Conservation (phyloP, 345 rosid genomes). For the Clausena lansium region DNA sequence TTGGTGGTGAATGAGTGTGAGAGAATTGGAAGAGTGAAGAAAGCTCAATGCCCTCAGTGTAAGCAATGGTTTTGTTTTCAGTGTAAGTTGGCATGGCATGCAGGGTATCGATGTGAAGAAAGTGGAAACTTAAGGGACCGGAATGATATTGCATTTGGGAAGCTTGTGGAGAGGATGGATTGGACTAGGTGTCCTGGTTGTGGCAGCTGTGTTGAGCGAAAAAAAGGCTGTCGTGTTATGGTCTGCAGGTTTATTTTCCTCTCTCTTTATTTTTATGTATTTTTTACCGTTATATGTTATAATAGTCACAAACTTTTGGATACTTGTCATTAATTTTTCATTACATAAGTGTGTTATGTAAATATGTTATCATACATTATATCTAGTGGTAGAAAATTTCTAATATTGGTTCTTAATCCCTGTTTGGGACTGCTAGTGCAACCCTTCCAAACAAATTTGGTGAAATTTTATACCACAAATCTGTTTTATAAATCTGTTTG, state of each 20-base stretch:
- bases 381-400: too few species aligned
- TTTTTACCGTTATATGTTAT: not conserved
- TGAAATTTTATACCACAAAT: too few species aligned
- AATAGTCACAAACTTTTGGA: too few species aligned
- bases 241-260: slow-evolving; percentile 25
- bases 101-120: slow-evolving; percentile 29
- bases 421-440: too few species aligned
- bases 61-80: slow-evolving; percentile 26
- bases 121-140: slow-evolving; percentile 17
- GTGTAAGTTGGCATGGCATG: slow-evolving; percentile 33
- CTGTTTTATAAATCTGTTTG: too few species aligned
- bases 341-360: too few species aligned
- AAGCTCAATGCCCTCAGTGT: slow-evolving; percentile 27
- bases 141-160: slow-evolving; percentile 26
- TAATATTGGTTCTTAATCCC: too few species aligned
- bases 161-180: slow-evolving; percentile 21
- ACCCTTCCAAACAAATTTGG: too few species aligned
- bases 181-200: slow-evolving; percentile 34
- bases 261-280: not conserved
- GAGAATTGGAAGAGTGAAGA: slow-evolving; percentile 16
- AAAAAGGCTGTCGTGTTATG: slow-evolving; percentile 22
- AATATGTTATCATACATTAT: too few species aligned
- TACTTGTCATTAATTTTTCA: too few species aligned
- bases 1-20: slow-evolving; percentile 34
- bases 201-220: slow-evolving; percentile 26